Evolutionary conservation across 192 early-diverging fungal genomes (phyloP).

Genomic region (Coemansia sp.): DNA sequence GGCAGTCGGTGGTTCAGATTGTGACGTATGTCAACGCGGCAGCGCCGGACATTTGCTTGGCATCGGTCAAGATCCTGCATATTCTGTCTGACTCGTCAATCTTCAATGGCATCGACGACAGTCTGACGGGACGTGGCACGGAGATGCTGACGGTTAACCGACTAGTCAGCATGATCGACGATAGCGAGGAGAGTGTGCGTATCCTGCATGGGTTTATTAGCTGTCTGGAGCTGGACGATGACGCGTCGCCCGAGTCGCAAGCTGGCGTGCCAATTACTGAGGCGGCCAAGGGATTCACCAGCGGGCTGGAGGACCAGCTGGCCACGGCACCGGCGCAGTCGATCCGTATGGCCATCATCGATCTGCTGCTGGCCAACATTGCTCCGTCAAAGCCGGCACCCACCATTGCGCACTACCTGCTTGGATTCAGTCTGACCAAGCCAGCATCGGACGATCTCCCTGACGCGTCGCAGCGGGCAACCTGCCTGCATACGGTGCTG

Average conservation of each 20-base stretch:
- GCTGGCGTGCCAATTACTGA: slow-evolving; percentile 39
- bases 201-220: slow-evolving; percentile 76
- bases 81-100: slow-evolving; percentile 66
- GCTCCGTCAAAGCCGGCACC: slow-evolving; percentile 52
- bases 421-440: slow-evolving; percentile 67
- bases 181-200: slow-evolving; percentile 55
- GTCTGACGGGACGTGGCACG: slow-evolving; percentile 33
- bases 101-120: slow-evolving; percentile 54
- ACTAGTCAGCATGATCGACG: slow-evolving; percentile 64
- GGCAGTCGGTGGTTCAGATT: slow-evolving; percentile 64
- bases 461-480: slow-evolving; percentile 37
- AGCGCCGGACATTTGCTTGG: slow-evolving; percentile 66
- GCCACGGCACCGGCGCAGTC: slow-evolving; percentile 44
- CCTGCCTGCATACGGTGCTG: slow-evolving; percentile 61
- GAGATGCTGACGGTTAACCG: slow-evolving; percentile 58
- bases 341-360: slow-evolving; percentile 76
- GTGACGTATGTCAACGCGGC: slow-evolving; percentile 61
- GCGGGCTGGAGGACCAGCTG: slow-evolving; percentile 36
- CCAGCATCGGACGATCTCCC: slow-evolving; percentile 39
- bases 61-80: slow-evolving; percentile 63
- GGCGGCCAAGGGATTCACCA: slow-evolving; percentile 32
- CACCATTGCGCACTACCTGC: slow-evolving; percentile 81
- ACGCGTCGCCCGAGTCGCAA: slow-evolving; percentile 19
- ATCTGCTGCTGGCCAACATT: slow-evolving; percentile 77
- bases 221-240: slow-evolving; percentile 64